phyloP scores from a whole-genome alignment of 2,329 filamentous ascomycete species.

The Cladosporium sp. region DNA sequence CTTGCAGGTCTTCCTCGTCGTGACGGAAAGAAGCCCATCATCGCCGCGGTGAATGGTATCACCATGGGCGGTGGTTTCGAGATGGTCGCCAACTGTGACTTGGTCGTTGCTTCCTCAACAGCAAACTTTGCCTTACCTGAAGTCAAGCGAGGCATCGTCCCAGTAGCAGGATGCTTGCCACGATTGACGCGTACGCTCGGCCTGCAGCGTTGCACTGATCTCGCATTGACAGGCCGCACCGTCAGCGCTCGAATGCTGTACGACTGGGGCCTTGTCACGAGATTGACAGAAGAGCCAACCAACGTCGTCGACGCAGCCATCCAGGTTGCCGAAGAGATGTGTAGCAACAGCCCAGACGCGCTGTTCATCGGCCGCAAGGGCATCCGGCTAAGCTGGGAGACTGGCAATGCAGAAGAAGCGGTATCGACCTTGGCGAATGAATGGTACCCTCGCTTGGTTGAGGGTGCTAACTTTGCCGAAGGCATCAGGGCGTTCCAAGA shows the following conservation, averaged over 20 bases:
- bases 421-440: conserved; percentile 38
- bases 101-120: conserved; percentile 50
- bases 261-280: conserved; percentile 36
- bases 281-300: conserved; percentile 26
- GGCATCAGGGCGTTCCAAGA: conserved; percentile 50
- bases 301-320: conserved; percentile 36
- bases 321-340: conserved; percentile 34
- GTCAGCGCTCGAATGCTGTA: conserved; percentile 42
- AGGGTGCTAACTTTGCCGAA: conserved; percentile 46
- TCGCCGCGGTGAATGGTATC: conserved; percentile 57
- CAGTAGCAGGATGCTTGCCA: conserved; percentile 50
- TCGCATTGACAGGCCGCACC: conserved; percentile 45
- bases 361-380: conserved; percentile 40
- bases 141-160: conserved; percentile 50
- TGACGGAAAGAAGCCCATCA: conserved; percentile 57
- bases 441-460: conserved; percentile 39
- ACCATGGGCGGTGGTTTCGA: conserved; percentile 57
- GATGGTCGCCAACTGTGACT: conserved; percentile 52
- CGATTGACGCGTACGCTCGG: conserved; percentile 48
- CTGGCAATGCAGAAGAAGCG: conserved; percentile 38
- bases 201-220: conserved; percentile 46
- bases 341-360: conserved; percentile 35
- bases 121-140: conserved; percentile 53
- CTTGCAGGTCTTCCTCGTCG: conserved; percentile 55
- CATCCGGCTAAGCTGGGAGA: conserved; percentile 38